phyloP scores from a whole-genome alignment of 106 monocot genomes.

The Dioscorea alata region DNA sequence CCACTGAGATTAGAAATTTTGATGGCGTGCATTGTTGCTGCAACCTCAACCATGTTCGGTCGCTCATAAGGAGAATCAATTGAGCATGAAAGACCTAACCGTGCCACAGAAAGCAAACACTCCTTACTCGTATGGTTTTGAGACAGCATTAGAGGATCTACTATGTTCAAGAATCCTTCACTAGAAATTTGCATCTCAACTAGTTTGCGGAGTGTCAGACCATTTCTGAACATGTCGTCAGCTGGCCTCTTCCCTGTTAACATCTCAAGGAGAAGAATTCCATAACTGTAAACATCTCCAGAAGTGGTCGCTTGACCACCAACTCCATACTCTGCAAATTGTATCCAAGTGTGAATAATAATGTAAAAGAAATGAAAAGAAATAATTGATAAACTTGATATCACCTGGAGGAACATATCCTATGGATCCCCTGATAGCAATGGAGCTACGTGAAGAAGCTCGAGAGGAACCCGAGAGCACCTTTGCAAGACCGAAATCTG shows the following conservation, averaged over 20 bases:
- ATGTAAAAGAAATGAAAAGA: too few species aligned
- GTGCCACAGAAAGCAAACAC: not conserved
- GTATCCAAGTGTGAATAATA: not conserved
- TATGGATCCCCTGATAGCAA: constrained; percentile 51
- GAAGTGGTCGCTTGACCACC: constrained; percentile 9
- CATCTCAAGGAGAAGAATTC: constrained; percentile 29
- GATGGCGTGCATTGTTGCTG: too few species aligned
- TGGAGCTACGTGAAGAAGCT: constrained; percentile 11
- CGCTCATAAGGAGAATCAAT: not conserved
- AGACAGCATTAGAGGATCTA: constrained; percentile 17
- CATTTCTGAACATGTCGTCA: constrained; percentile 11
- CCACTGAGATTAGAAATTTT: too few species aligned
- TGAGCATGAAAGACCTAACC: not conserved
- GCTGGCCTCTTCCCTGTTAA: constrained; percentile 22
- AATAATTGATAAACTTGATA: too few species aligned
- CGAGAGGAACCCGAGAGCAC: constrained; percentile 16
- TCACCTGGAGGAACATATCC: constrained; percentile 81
- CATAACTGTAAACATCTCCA: constrained; percentile 29
- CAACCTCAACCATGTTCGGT: not conserved
- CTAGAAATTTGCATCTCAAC: constrained; percentile 8
- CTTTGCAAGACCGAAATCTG: constrained; percentile 66
- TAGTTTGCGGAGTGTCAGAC: constrained; percentile 8
- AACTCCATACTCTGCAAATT: constrained; percentile 26
- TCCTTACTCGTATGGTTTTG: not conserved
- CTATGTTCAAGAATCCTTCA: constrained; percentile 15